Percentiles rank a stretch among this genome's conserved stretches.
Evolutionary conservation across 2,329 filamentous ascomycete genomes (phyloP).

Genomic region (Ascochyta viciae-villosae): DNA sequence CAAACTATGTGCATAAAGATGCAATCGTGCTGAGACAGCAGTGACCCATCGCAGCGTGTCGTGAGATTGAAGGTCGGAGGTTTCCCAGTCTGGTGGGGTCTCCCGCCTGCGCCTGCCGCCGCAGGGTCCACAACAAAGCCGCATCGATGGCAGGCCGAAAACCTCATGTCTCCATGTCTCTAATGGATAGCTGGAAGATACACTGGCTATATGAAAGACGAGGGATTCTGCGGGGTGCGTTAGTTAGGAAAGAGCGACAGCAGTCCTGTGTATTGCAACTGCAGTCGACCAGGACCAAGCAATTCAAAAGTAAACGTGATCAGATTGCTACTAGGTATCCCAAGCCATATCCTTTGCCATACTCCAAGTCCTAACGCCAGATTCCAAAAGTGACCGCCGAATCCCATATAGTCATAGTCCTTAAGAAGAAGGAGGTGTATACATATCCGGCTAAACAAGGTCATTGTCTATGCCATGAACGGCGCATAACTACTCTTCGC

Average conservation of each 20-base stretch:
- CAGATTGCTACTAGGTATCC: constrained; percentile 10
- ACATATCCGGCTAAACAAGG: neutral
- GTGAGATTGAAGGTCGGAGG: constrained; percentile 1
- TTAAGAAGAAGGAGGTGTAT: neutral
- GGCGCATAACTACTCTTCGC: constrained; percentile 22
- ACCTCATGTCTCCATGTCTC: neutral
- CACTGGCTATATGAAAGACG: too few relatives aligned
- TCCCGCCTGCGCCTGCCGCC: constrained; percentile 6
- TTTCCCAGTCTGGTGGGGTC: constrained; percentile 9
- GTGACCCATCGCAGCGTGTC: constrained; percentile 1
- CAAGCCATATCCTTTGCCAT: neutral
- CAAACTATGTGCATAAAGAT: constrained; percentile 8
- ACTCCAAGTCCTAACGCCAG: constrained; percentile 5
- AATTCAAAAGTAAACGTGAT: neutral
- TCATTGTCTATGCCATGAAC: neutral
- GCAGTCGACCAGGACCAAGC: neutral
- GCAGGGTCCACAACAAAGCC: constrained; percentile 13
- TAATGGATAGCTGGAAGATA: neutral
- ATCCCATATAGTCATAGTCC: neutral
- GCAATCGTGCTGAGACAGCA: constrained; percentile 10
- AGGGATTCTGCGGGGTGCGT: neutral
- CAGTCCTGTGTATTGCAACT: neutral
- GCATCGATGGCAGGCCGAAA: neutral
- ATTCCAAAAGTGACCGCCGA: neutral
- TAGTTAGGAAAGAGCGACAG: neutral